Percentiles rank a stretch among this genome's conserved stretches.
Conservation (phyloP, 2,329 filamentous ascomycete species). For the Aureobasidium melanogenum region DNA sequence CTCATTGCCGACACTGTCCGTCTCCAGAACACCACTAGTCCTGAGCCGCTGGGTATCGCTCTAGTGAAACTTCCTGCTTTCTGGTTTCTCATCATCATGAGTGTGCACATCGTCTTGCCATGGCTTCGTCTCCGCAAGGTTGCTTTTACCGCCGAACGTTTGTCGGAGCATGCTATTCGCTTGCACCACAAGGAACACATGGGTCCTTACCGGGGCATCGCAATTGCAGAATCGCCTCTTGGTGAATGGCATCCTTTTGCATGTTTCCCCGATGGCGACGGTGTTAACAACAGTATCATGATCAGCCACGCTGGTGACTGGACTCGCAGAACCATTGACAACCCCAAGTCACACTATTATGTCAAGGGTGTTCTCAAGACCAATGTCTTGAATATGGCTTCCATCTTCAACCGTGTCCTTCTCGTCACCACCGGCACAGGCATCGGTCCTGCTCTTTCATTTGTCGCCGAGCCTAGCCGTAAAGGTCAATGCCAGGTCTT, state of each 20-base stretch:
- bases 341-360: constrained; percentile 55
- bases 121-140: constrained; percentile 65
- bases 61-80: constrained; percentile 44
- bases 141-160: constrained; percentile 54
- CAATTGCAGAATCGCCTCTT: constrained; percentile 54
- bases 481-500: constrained; percentile 55
- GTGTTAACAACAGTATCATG: constrained; percentile 55
- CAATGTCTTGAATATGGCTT: constrained; percentile 58
- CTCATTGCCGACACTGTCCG: constrained; percentile 39
- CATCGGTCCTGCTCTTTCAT: constrained; percentile 59
- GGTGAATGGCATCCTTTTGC: constrained; percentile 70
- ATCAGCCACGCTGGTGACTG: constrained; percentile 68
- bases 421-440: constrained; percentile 64
- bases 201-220: constrained; percentile 33
- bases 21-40: constrained; percentile 15
- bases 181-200: constrained; percentile 48
- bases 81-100: constrained; percentile 60
- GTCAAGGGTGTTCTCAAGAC: constrained; percentile 58
- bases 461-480: constrained; percentile 42
- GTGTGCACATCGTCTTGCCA: constrained; percentile 57
- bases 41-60: constrained; percentile 27
- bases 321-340: constrained; percentile 55
- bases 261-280: constrained; percentile 51
- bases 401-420: constrained; percentile 55
- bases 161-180: constrained; percentile 64